Base-by-base conservation (phyloP, 1,284 basidiomycete species). In the Irpex lacteus region DNA sequence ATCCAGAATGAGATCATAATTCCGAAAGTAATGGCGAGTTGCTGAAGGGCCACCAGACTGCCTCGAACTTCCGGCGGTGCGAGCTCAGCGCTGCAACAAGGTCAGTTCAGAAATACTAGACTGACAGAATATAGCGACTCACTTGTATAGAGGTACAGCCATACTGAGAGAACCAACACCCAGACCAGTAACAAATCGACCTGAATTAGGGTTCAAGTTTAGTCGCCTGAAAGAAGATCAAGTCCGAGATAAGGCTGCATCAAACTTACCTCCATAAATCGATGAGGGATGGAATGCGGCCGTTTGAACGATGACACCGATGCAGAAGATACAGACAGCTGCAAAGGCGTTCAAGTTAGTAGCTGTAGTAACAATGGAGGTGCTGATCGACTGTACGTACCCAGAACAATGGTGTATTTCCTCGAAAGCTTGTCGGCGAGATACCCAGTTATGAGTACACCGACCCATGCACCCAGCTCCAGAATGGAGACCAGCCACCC, bases 21-120 rank as follows among this genome's bases (percentile, higher is more conserved):
- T 34, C 88, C 88, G 69, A 90, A 90, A 0, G 90, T 90, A 72
- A 94, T 94, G 3, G 89, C 87, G 9, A 94, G 80, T 71, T 94
- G 92, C 73, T 94, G 92, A 11, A 95, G 82, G 2, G 90, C 90
- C 53, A 94, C 91, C 44, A 94, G 80, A 70, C 89, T 89, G 6
- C 92, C 92, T 68, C 92, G 86, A 21, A 95, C 90, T 76, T 94
- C 92, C 1, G 92, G 90, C 19, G 92, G 91, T 0, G 90, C 88
- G 54, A 94, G 83, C 74, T 88, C 86, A 54, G 85, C 83, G 70
- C 80, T 80, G 55, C 38, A 38, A 21, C 62, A 11, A 60, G 50
- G 57, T n/a, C 8, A 55, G 36, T 15, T 21, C 26, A 32, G 8
- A 54, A 58, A 32, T 78, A 77, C 36, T 32, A 59, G 34, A 19